phyloP scores from a whole-genome alignment of 2,329 filamentous ascomycete species.

The Ascosphaera pollenicola region DNA sequence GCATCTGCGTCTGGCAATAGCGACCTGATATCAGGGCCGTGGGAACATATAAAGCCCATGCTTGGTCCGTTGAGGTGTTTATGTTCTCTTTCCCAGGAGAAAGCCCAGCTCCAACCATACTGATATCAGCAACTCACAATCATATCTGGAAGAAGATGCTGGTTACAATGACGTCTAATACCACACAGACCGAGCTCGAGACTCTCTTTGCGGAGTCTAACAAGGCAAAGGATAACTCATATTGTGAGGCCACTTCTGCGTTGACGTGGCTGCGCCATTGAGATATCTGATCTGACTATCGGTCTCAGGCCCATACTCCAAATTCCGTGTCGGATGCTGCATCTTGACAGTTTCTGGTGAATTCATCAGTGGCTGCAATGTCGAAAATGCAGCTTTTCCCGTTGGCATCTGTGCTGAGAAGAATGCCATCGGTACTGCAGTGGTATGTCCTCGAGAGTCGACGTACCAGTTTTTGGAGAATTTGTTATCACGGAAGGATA shows the following conservation, averaged over 20 bases:
- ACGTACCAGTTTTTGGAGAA: too few relatives aligned
- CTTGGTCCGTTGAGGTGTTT: too few relatives aligned
- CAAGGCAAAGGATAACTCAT: slow-evolving; percentile 55
- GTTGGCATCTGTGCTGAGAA: slow-evolving; percentile 92
- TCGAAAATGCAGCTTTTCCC: slow-evolving; percentile 85
- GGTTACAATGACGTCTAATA: slow-evolving; percentile 8
- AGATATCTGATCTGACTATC: neutral
- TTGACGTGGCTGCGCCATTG: neutral
- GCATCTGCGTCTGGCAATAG: too few relatives aligned
- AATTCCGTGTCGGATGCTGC: slow-evolving; percentile 73
- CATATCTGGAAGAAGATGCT: neutral
- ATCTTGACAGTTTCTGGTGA: slow-evolving; percentile 38
- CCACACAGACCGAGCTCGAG: slow-evolving; percentile 42
- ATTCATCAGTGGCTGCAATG: slow-evolving; percentile 56
- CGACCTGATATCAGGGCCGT: too few relatives aligned
- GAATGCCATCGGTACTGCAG: slow-evolving; percentile 64
- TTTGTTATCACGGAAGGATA: neutral
- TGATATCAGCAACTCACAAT: neutral
- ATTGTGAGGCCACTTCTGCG: slow-evolving; percentile 33
- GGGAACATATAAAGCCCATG: too few relatives aligned
- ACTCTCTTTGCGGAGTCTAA: slow-evolving; percentile 39
- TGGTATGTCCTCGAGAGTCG: slow-evolving; percentile 20
- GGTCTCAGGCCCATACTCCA: slow-evolving; percentile 53
- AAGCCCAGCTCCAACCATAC: neutral
- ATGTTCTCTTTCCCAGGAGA: too few relatives aligned